Percentiles rank a stretch among this genome's conserved stretches.
These are phyloP conservation scores for Cicer arietinum DNA, from an alignment of 306 rosid genomes.

Conservation along the genomic window DNA sequence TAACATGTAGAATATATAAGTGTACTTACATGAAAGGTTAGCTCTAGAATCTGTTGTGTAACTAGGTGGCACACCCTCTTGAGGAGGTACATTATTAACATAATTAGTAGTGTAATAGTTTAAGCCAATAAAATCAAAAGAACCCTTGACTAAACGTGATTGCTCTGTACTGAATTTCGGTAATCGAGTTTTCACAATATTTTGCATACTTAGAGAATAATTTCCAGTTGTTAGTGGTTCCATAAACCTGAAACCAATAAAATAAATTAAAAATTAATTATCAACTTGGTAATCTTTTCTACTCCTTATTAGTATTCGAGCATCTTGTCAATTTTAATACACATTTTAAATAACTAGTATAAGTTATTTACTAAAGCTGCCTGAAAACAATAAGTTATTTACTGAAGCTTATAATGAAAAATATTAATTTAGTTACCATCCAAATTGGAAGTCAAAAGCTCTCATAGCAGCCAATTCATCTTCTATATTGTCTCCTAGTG, in stretches of 20 bases:
- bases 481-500: background rate
- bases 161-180: slow-evolving; percentile 54
- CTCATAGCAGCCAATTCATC: background rate
- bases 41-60: slow-evolving; percentile 46
- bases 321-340: too few relatives aligned
- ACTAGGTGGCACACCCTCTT: slow-evolving; percentile 25
- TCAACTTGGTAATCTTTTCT: background rate
- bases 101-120: slow-evolving; percentile 63
- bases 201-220: slow-evolving; percentile 59
- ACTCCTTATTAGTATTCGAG: too few relatives aligned
- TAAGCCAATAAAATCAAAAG: slow-evolving; percentile 69
- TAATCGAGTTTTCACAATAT: slow-evolving; percentile 48
- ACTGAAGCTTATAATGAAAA: too few relatives aligned
- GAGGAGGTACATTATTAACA: slow-evolving; percentile 32
- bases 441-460: background rate
- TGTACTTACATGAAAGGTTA: slow-evolving; percentile 40
- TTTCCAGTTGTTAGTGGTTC: slow-evolving; percentile 61
- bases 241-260: slow-evolving; percentile 50
- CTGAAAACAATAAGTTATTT: too few relatives aligned
- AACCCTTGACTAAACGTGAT: slow-evolving; percentile 47
- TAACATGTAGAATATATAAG: background rate
- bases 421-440: background rate
- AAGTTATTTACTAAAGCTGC: too few relatives aligned
- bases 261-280: background rate
- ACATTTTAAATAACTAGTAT: too few relatives aligned